Base-by-base conservation (phyloP, 129 eudicot genomes). In the Oenanthe sinensis region DNA sequence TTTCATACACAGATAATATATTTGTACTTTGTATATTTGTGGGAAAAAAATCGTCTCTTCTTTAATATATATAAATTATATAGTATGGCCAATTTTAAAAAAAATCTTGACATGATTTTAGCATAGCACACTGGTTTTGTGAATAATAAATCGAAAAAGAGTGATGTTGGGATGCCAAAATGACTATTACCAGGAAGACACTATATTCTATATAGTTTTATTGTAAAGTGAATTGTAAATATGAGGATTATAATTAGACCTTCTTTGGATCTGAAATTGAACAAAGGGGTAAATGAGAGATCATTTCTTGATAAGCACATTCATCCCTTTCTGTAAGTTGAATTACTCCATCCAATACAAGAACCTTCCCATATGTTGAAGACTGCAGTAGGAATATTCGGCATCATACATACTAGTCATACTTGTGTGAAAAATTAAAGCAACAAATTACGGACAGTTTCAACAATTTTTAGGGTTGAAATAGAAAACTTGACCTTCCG, bases 271-370 rank as follows among this genome's bases (percentile, higher is more conserved):
- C 88, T 44, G 97, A 90, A 82, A 93, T 93, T 17, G 97, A 93
- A 83, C 96, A 85, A 75, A 93, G 98, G 10, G 98, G 98, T 72
- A 93, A 93, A 81, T 93, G 98, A 68, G 89, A 77, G 47, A 93
- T 93, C 98, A 93, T 93, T 85, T 93, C 98, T 80, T 93, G 98
- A 82, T 93, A 93, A 69, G 98, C 98, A 82, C 93, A 93, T 85
- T 93, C 98, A 77, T 93, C 98, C 83, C 98, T 87, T 85, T 93
- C 98, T 22, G 98, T 93, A 72, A 91, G 97, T 82, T 93, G 98
- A 80, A 93, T 91, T 12, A 93, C 98, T 65, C 98, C 98, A 83
- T 93, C 98, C 81, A 93, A 85, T 68, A 93, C 91, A 80, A 93
- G 98, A 77, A 93, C 98, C 79, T 91, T 93, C 4, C 97, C 98